These are phyloP conservation scores for Beverwykella pulmonaria DNA, from an alignment of 495 filamentous ascomycete genomes.

Conservation along the genomic window DNA sequence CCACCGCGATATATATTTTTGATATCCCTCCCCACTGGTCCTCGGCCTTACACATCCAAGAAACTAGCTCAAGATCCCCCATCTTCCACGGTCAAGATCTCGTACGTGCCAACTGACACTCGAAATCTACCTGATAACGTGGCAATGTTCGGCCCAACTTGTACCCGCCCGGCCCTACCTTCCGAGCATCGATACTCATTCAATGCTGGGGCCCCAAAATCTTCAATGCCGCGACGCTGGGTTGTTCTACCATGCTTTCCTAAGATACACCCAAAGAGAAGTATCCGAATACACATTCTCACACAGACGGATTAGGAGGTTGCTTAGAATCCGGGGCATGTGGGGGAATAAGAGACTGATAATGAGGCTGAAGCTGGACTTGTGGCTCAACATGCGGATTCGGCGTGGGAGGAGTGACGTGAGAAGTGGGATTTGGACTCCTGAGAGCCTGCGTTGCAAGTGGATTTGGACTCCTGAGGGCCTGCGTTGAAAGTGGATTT, in stretches of 20 bases:
- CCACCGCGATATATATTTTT: neutral
- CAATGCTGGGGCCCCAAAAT: neutral
- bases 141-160: neutral
- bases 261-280: neutral
- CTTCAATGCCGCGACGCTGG: neutral
- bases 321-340: neutral
- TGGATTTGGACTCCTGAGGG: constrained; percentile 12
- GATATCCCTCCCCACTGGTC: neutral
- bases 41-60: neutral
- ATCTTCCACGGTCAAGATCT: no score
- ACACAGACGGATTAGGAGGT: neutral
- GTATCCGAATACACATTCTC: neutral
- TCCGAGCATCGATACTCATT: neutral
- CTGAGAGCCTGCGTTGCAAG: neutral
- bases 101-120: neutral
- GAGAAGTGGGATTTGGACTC: neutral
- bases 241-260: neutral
- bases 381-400: neutral
- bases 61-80: neutral
- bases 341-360: neutral
- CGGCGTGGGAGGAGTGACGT: neutral
- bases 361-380: neutral
- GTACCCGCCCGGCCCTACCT: neutral
- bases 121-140: neutral
- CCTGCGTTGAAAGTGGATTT: neutral